A percentile compares a stretch with the other conserved stretches of the same genome.
These are phyloP conservation scores for Aureobasidium uvarum DNA, from an alignment of 2,329 filamentous ascomycete species.

Conservation along the genomic window DNA sequence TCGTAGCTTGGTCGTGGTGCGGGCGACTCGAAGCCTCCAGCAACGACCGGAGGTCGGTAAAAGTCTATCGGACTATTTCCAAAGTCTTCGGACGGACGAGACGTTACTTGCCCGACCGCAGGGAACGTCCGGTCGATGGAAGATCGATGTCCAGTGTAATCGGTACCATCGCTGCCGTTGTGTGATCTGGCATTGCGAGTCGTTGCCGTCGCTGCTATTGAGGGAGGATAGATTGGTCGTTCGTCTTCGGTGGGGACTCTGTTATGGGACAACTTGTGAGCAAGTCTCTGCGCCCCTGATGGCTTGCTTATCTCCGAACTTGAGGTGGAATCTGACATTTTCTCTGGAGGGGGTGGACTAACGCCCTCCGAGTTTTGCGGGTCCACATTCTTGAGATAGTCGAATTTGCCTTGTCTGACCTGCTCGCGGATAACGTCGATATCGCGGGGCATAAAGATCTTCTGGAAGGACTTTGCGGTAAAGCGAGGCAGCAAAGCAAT, in stretches of 20 bases:
- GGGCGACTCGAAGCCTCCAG: constrained; percentile 18
- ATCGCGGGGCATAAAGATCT: constrained; percentile 89
- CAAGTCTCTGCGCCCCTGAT: constrained; percentile 37
- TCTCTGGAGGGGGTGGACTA: constrained; percentile 46
- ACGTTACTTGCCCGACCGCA: constrained; percentile 30
- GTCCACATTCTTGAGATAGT: constrained; percentile 62
- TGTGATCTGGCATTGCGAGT: constrained; percentile 81
- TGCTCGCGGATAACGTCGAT: constrained; percentile 95
- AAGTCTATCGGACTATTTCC: constrained; percentile 26
- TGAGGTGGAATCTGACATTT: constrained; percentile 53
- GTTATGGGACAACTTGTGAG: constrained; percentile 51
- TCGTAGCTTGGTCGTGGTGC: constrained; percentile 43
- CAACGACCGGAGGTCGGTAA: constrained; percentile 30
- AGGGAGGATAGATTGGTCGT: constrained; percentile 90
- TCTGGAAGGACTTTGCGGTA: constrained; percentile 80
- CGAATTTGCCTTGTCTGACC: constrained; percentile 77
- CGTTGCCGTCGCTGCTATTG: constrained; percentile 70
- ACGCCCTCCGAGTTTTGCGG: constrained; percentile 39
- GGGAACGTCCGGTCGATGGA: constrained; percentile 44
- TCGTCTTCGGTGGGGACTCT: constrained; percentile 72
- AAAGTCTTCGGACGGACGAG: constrained; percentile 20
- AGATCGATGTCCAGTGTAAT: constrained; percentile 64
- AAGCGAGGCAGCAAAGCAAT: constrained; percentile 87
- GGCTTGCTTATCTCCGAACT: constrained; percentile 57
- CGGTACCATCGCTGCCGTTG: constrained; percentile 91